These are phyloP conservation scores for Aphanocladium album DNA, from an alignment of 2,329 filamentous ascomycete species.

Conservation along the genomic window DNA sequence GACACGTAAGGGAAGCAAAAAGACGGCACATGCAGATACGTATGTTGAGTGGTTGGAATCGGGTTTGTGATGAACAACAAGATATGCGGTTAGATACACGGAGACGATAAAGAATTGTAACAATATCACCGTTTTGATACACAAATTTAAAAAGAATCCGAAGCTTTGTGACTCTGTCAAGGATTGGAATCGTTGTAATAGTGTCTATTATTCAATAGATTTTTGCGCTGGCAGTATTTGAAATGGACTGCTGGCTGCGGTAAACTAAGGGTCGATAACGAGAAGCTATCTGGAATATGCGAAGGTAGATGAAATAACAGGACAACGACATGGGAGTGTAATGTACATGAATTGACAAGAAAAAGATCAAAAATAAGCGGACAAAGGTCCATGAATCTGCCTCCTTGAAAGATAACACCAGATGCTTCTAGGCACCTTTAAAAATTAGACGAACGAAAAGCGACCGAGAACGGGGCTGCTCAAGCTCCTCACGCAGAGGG, in stretches of 20 bases:
- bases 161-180: neutral
- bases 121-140: conserved; percentile 10
- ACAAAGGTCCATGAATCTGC: neutral
- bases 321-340: neutral
- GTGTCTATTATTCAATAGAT: conserved; percentile 1
- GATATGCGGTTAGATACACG: conserved; percentile 2
- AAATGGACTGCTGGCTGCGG: neutral
- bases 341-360: conserved; percentile 5
- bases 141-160: neutral
- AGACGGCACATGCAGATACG: neutral
- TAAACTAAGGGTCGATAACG: neutral
- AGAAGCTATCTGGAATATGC: neutral
- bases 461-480: neutral
- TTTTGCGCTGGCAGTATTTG: neutral
- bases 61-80: neutral
- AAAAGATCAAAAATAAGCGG: neutral
- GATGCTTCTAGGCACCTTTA: no score
- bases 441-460: no score
- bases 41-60: neutral
- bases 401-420: neutral
- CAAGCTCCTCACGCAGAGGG: no score
- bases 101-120: conserved; percentile 10
- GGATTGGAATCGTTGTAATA: neutral
- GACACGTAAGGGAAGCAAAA: conserved; percentile 46
- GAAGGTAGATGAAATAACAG: neutral